Base-by-base conservation (phyloP, 371 early-diverging fungal species). In the Mortierella polycephala region DNA sequence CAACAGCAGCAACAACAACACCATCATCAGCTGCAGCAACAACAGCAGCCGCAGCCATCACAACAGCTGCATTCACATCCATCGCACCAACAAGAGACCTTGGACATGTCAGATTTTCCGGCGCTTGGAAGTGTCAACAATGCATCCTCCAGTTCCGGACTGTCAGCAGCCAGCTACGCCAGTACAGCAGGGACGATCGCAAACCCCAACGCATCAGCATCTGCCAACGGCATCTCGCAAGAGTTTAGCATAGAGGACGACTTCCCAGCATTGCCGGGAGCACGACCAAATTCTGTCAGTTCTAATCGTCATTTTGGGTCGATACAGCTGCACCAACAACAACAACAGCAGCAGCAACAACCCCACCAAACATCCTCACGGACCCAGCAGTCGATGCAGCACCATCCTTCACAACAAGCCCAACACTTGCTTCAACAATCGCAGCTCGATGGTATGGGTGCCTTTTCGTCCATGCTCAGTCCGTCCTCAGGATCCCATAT, bases 91-190 rank as follows among this genome's bases (percentile, higher is more conserved):
- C 71, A 71, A 52, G 77, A 76, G 47, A 71, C 67, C 23, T 71
- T 81, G 9, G 83, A 83, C 72, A 76, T 83, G 81, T 83, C 83
- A n/a, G 83, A 83, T 63, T 83, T 83, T 47, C 83, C 83, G 21
- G 83, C 83, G 45, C 71, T 83, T 45, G 75, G 81, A 30, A 64
- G 70, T 41, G 62, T 46, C 46, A 75, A 66, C 55, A 71, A 52
- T 52, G 63, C 70, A 42, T 66, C 70, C 6, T 71, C 71, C 12
- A 76, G 71, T 51, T 64, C 77, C 18, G 77, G 71, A 14, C 40
- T 76, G 53, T 67, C 77, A 46, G 52, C 75, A 41, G 76, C 77
- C 42, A 71, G 71, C 45, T 76, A 76, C 46, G 77, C 77, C 10
- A 76, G 77, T 45, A 76, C 77, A 57, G 77, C 77, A 57, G 77